Base-by-base conservation (phyloP, 441 rosid genomes). In the Cnidoscolus chayamansa region DNA sequence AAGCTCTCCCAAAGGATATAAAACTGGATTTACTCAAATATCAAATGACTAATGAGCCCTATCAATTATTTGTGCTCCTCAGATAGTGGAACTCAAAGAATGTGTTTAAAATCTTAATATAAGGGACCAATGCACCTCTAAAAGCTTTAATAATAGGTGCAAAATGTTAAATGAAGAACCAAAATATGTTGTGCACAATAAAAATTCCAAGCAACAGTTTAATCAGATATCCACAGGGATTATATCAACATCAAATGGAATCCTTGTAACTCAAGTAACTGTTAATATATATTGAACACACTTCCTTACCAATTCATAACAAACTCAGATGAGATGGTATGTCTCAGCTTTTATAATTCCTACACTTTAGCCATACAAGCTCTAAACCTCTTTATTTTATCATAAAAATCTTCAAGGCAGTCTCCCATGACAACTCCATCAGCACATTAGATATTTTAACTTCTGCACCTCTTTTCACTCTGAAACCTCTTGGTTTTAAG, bases 351-450 rank as follows among this genome's bases (percentile, higher is more conserved):
- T 72, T 66, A 76, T 25, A 60, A 40, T 48, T 65, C 82, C 75
- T 48, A 35, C 5, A 10, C 17, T 35, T 40, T 13, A 66, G 61
- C 54, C 58, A 70, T 53, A 59, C 55, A 71, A 68, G 67, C 62
- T 69, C 78, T 68, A 75, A 40, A 63, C 61, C 31, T 78, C 71
- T 51, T 57, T 58, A 25, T 45, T 50, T 72, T 75, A 55, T 75
- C 75, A 19, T 47, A 61, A 65, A 71, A 57, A 25, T 16, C 72
- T 71, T 68, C 55, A 67, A 19, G 45, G 47, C 15, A 45, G 71
- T 75, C 74, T 72, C 78, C 75, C 60, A 25, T 12, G 68, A 77
- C 19, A 74, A 62, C 55, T 48, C 78, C 73, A 73, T 40, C 57
- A 32, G 55, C 70, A 57, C 31, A 63, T 31, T 63, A 53, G 58